Evolutionary conservation across 768 basidiomycete species (phyloP), one percentile per base, ranked within the genome.

Genomic region (Pleurotus ostreatus): DNA sequence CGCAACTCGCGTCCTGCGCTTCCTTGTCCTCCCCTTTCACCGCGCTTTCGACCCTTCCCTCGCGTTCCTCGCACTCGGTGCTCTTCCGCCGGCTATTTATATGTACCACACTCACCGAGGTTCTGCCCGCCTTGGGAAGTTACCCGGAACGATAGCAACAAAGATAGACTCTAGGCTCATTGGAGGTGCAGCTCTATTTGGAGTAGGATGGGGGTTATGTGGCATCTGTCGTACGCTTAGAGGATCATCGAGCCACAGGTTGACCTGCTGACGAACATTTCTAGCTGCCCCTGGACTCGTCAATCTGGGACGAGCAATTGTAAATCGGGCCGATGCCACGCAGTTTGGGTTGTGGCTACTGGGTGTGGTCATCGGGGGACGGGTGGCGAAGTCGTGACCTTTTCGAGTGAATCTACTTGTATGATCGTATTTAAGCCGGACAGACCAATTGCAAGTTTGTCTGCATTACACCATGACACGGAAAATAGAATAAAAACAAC

Each of bases 211-310:
- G 85, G 85, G 80, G 4, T 62, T 81, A 39, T 69, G 75, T 53
- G 85, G 85, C 34, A 68, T 85, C 47, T 86, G 85, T 66, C 84
- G 84, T 85, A 67, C 64, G 84, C 72, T 15, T 22, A 20, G 44
- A 37, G 40, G 51, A n/a, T 11, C 18, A 16, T 55, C 40, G 37
- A 7, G 43, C 18, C 20, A 13, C 23, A 34, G 38, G 25, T 49
- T 46, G 16, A 49, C 16, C 52, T 18, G 34, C 16, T 55, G 16
- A 46, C 49, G 26, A 46, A n/a, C 3, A 30, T 2, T 11, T 22
- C 20, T 57, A 86, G 84, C 83, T 57, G 85, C 84, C 15, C 83
- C 85, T 7, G 82, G 71, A n/a, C 68, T 86, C 15, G 77, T 86
- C 30, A 86, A 85, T 62, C 63, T 86, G 23, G 85, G 85, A 23